phyloP scores from a whole-genome alignment of 2,329 filamentous ascomycete genomes.

The Aspergillus novofumigatus region DNA sequence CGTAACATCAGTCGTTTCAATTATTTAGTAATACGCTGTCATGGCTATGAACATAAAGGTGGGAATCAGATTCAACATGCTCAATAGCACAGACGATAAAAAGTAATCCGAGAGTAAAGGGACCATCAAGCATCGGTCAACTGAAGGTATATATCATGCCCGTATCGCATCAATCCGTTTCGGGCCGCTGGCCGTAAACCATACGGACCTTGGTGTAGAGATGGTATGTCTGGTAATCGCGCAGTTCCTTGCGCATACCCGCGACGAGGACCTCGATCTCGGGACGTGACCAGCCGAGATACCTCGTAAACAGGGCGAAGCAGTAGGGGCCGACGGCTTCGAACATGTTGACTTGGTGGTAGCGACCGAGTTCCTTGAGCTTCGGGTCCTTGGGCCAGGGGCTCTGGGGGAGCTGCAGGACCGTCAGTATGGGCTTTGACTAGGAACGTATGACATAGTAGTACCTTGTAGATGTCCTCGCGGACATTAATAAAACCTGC shows the following conservation, averaged over 20 bases:
- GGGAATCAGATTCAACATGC: not conserved
- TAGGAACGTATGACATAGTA: not conserved
- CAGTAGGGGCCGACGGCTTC: slow-evolving; percentile 33
- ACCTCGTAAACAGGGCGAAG: slow-evolving; percentile 36
- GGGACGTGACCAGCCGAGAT: slow-evolving; percentile 34
- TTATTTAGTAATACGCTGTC: not conserved
- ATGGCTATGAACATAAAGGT: not conserved
- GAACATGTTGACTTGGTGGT: slow-evolving; percentile 33
- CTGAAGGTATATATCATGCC: not conserved
- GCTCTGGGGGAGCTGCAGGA: slow-evolving; percentile 44
- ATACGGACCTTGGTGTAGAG: slow-evolving; percentile 31
- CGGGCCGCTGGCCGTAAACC: slow-evolving; percentile 26
- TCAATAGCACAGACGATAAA: not conserved
- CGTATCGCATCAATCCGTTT: not conserved
- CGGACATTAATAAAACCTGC: slow-evolving; percentile 53
- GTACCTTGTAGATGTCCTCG: slow-evolving; percentile 44
- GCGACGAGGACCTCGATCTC: slow-evolving; percentile 38
- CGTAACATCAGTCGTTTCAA: not conserved
- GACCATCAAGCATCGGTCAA: not conserved
- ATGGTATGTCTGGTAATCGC: slow-evolving; percentile 32
- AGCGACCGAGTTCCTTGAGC: slow-evolving; percentile 50
- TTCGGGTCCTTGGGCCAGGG: slow-evolving; percentile 50
- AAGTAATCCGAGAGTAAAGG: not conserved
- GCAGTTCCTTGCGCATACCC: slow-evolving; percentile 35
- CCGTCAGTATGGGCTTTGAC: slow-evolving; percentile 3